phyloP scores from a whole-genome alignment of 2,329 filamentous ascomycete species.

The Clonostachys solani region DNA sequence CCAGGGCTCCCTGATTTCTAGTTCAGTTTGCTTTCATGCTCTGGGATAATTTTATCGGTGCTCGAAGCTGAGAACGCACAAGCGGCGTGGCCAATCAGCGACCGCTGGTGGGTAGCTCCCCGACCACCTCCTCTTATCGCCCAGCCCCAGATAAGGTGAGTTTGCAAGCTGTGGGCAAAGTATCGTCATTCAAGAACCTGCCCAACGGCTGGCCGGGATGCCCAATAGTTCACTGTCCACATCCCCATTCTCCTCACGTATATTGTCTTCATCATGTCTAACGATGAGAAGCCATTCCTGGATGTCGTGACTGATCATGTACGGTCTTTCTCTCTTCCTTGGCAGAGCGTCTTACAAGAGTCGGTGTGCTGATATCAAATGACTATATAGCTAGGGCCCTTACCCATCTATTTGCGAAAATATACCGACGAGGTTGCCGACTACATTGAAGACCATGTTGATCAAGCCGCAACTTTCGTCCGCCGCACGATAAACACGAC shows the following conservation, averaged over 20 bases:
- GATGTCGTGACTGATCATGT: conserved; percentile 57
- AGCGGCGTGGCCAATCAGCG: no score
- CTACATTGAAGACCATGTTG: conserved; percentile 76
- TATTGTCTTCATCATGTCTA: conserved; percentile 55
- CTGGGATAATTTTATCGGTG: no score
- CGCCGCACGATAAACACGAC: conserved; percentile 64
- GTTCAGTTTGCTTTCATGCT: no score
- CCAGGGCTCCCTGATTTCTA: no score
- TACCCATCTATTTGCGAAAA: conserved; percentile 60
- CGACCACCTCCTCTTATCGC: neutral
- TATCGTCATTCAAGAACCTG: conserved; percentile 1
- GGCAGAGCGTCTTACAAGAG: no score
- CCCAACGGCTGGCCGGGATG: neutral
- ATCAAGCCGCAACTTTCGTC: conserved; percentile 66
- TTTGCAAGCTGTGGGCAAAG: no score
- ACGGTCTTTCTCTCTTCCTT: no score
- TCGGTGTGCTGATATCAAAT: no score
- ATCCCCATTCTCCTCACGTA: conserved; percentile 4
- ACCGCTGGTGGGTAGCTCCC: no score
- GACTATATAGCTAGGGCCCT: conserved; percentile 39
- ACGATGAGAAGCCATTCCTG: conserved; percentile 74
- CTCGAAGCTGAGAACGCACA: no score
- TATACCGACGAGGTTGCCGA: conserved; percentile 74
- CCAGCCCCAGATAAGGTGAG: no score
- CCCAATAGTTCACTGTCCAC: neutral